A percentile compares a stretch with the other conserved stretches of the same genome.
Conservation (phyloP, 2,329 filamentous ascomycete genomes). For the Cladosporium sp. region DNA sequence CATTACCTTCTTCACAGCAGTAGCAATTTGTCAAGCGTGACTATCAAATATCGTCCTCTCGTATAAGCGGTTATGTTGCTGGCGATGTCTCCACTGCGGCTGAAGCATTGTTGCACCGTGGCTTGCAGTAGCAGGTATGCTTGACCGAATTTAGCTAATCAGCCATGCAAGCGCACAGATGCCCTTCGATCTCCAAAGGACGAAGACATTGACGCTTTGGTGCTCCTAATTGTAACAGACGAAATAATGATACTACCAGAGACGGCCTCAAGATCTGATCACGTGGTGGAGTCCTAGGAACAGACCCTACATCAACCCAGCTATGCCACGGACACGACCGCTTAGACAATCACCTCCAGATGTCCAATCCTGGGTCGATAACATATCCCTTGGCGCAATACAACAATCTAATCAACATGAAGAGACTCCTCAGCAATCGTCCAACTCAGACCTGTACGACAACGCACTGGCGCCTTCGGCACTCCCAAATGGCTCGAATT, state of each 20-base stretch:
- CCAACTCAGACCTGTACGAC: background rate
- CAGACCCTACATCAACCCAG: background rate
- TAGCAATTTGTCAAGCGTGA: background rate
- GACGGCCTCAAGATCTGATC: background rate
- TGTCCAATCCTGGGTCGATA: background rate
- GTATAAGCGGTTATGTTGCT: background rate
- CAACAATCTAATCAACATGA: background rate
- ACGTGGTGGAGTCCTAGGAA: background rate
- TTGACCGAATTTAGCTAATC: background rate
- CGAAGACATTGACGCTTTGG: background rate
- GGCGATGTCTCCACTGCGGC: background rate
- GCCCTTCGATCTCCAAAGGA: background rate
- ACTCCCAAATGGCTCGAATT: background rate
- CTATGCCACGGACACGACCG: background rate
- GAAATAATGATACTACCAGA: background rate
- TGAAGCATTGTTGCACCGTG: background rate
- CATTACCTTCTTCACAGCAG: background rate
- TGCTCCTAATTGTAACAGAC: background rate
- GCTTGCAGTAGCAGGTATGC: background rate
- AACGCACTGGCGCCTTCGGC: background rate
- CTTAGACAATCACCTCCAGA: background rate
- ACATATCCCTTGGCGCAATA: background rate
- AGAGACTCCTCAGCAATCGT: background rate
- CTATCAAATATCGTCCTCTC: background rate
- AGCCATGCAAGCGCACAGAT: background rate